Evolutionary conservation across 2,329 filamentous ascomycete genomes (phyloP).

Genomic region (Colletotrichum cordylinicola): DNA sequence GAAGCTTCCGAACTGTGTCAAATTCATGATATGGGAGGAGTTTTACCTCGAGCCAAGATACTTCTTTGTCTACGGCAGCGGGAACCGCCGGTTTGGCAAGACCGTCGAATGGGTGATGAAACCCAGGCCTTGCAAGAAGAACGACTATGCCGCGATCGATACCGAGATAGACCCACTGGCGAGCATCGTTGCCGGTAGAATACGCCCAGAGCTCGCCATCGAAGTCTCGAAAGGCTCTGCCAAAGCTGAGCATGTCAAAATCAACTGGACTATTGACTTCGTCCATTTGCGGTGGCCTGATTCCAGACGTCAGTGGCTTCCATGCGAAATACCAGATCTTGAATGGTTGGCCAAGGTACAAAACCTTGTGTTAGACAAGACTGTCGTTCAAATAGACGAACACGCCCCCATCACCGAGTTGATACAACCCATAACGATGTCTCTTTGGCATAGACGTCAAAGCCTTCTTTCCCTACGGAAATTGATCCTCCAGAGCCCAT

Average conservation of each 20-base stretch:
- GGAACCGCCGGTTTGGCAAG: accelerated
- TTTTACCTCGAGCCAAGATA: neutral
- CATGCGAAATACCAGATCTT: neutral
- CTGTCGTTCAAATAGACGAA: too few relatives aligned
- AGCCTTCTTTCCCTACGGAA: neutral
- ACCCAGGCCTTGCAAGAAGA: neutral
- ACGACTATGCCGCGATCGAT: neutral
- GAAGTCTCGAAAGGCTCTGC: neutral
- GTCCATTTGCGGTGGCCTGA: neutral
- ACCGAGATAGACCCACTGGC: neutral
- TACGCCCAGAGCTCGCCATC: neutral
- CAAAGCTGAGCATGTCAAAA: neutral
- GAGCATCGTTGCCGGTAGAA: accelerated
- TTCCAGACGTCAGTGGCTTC: too few relatives aligned
- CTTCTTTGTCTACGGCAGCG: neutral
- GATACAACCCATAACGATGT: accelerated
- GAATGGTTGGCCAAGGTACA: neutral
- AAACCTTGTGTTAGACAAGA: neutral
- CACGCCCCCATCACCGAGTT: too few relatives aligned
- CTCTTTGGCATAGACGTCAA: neutral
- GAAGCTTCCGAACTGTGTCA: neutral
- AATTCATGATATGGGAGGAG: neutral
- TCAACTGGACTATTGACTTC: neutral
- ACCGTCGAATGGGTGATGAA: neutral
- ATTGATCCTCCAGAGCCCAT: too few relatives aligned